phyloP scores from a whole-genome alignment of 192 early-diverging fungal genomes.

The Backusella morwellensis region DNA sequence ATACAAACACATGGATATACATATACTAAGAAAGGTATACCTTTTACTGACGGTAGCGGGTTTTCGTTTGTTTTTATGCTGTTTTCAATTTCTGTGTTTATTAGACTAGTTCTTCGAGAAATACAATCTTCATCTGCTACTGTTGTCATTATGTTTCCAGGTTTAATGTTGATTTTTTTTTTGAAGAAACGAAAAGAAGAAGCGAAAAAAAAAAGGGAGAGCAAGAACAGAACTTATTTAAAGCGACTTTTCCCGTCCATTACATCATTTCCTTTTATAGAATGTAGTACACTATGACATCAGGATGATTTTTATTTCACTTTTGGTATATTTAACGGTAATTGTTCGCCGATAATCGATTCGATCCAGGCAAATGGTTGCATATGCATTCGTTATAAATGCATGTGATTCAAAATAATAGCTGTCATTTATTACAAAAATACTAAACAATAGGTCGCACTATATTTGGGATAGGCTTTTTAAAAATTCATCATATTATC shows the following conservation, averaged over 20 bases:
- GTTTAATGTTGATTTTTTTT: too few species aligned
- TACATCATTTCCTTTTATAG: constrained; percentile 4
- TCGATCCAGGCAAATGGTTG: not conserved
- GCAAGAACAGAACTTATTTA: not conserved
- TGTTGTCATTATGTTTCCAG: not conserved
- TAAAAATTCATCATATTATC: not conserved
- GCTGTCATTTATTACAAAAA: not conserved
- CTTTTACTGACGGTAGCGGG: not conserved
- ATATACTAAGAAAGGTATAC: not conserved
- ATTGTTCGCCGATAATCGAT: not conserved
- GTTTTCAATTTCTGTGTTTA: not conserved
- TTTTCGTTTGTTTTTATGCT: not conserved
- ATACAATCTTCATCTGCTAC: not conserved
- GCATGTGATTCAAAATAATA: not conserved
- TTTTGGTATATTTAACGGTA: not conserved
- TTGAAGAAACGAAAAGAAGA: not conserved
- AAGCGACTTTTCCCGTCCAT: not conserved
- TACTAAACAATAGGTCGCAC: not conserved
- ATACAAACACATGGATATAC: not conserved
- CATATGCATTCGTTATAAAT: not conserved
- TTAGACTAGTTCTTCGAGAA: not conserved
- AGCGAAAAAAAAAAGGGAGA: not conserved
- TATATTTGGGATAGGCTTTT: not conserved
- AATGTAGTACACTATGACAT: not conserved
- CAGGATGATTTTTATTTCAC: not conserved